These are phyloP conservation scores for Durotheca rogersii DNA, from an alignment of 495 filamentous ascomycete genomes.

Conservation along the genomic window DNA sequence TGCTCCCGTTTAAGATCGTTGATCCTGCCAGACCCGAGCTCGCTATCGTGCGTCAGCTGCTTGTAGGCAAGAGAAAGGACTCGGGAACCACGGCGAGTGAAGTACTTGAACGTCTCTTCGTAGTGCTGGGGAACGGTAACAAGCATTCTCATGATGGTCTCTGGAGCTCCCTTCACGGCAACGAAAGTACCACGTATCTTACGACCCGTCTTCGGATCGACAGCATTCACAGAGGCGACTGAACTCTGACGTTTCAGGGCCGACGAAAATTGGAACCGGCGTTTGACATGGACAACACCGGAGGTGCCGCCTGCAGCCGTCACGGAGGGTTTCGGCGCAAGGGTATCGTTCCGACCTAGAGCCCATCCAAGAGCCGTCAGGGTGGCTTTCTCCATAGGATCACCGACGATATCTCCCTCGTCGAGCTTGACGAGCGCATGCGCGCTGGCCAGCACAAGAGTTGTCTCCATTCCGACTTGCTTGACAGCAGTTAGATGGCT, in stretches of 20 bases:
- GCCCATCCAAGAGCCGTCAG: constrained; percentile 86
- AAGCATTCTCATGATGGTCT: constrained; percentile 93
- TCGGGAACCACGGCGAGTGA: constrained; percentile 89
- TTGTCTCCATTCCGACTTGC: constrained; percentile 73
- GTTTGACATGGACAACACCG: constrained; percentile 81
- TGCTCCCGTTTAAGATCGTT: constrained; percentile 91
- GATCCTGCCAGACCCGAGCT: constrained; percentile 78
- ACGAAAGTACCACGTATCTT: constrained; percentile 82
- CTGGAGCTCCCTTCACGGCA: constrained; percentile 93
- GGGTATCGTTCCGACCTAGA: constrained; percentile 80
- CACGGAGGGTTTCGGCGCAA: constrained; percentile 57
- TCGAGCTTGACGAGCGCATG: constrained; percentile 95
- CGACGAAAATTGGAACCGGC: constrained; percentile 98
- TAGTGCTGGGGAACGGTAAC: constrained; percentile 80
- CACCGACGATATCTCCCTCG: constrained; percentile 94
- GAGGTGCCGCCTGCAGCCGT: constrained; percentile 47
- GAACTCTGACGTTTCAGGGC: constrained; percentile 94
- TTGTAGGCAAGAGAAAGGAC: constrained; percentile 94
- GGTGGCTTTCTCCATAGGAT: constrained; percentile 99
- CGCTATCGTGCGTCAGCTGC: constrained; percentile 74
- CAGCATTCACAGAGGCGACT: constrained; percentile 73
- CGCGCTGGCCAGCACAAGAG: constrained; percentile 90
- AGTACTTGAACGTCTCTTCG: constrained; percentile 98
- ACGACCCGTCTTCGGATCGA: constrained; percentile 66
- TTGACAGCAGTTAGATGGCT: constrained; percentile 66